Evolutionary conservation across 1,284 basidiomycete genomes (phyloP).

Genomic region (Cryptococcus depauperatus): DNA sequence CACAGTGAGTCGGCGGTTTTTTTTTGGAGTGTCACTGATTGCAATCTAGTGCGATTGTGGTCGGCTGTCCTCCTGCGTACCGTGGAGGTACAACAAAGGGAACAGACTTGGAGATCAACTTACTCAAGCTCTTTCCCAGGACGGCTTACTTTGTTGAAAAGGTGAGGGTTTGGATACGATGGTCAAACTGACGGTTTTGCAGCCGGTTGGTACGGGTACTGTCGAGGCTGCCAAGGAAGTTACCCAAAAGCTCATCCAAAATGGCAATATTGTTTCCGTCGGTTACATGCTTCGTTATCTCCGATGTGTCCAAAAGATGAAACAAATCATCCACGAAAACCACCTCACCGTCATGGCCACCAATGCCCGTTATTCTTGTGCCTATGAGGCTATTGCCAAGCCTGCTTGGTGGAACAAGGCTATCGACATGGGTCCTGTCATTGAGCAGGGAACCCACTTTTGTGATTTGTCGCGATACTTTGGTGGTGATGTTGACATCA

Average conservation of each 20-base stretch:
- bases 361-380: conserved; percentile 81
- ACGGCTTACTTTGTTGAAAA: conserved; percentile 94
- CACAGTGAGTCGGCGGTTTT: conserved; percentile 41
- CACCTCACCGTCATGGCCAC: conserved; percentile 95
- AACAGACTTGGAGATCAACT: conserved; percentile 80
- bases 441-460: conserved; percentile 91
- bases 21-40: background rate
- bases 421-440: conserved; percentile 67
- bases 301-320: conserved; percentile 95
- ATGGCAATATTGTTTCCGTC: conserved; percentile 75
- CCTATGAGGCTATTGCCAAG: conserved; percentile 83
- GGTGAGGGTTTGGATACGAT: conserved; percentile 14
- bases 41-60: conserved; percentile 59
- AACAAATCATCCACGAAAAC: conserved; percentile 90
- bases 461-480: conserved; percentile 77
- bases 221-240: conserved; percentile 54
- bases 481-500: conserved; percentile 89
- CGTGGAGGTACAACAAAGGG: conserved; percentile 70
- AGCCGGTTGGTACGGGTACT: conserved; percentile 77
- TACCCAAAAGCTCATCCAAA: conserved; percentile 58
- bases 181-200: background rate
- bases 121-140: conserved; percentile 80
- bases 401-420: conserved; percentile 98
- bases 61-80: conserved; percentile 90
- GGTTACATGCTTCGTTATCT: conserved; percentile 89